These are phyloP conservation scores for Phaeomoniella chlamydospora DNA, from an alignment of 2,329 filamentous ascomycete species.

Conservation along the genomic window DNA sequence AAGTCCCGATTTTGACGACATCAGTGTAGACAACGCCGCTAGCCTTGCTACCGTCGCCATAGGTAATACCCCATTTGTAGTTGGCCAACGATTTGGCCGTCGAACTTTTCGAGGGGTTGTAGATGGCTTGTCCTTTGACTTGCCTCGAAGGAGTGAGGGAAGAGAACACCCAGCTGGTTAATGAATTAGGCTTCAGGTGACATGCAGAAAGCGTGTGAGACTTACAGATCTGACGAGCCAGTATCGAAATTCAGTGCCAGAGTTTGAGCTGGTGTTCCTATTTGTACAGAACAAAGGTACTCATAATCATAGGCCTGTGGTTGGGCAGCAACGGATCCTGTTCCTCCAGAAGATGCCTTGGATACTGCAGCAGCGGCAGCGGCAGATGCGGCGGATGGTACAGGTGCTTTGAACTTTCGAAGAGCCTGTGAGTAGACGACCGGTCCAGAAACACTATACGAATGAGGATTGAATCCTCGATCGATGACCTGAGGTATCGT, in stretches of 20 bases:
- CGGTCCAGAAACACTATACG: not conserved
- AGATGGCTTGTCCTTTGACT: slow-evolving; percentile 41
- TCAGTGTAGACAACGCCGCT: slow-evolving; percentile 52
- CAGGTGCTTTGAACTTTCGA: not conserved
- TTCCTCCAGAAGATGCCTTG: not conserved
- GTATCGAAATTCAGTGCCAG: slow-evolving; percentile 60
- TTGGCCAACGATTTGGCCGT: slow-evolving; percentile 31
- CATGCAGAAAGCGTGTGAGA: slow-evolving; percentile 4
- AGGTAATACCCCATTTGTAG: slow-evolving; percentile 44
- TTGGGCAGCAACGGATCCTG: slow-evolving; percentile 17
- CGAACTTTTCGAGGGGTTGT: slow-evolving; percentile 33
- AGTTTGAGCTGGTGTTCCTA: slow-evolving; percentile 51
- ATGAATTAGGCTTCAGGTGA: slow-evolving; percentile 4
- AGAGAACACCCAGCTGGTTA: slow-evolving; percentile 50
- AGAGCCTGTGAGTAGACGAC: not conserved
- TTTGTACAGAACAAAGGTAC: slow-evolving; percentile 46
- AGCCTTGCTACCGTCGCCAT: slow-evolving; percentile 52
- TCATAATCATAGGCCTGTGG: slow-evolving; percentile 37
- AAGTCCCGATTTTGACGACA: slow-evolving; percentile 45
- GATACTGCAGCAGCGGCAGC: not conserved
- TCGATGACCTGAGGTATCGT: not conserved
- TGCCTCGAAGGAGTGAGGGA: slow-evolving; percentile 36
- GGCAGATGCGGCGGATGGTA: not conserved
- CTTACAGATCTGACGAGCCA: slow-evolving; percentile 51
- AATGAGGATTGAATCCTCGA: not conserved